Evolutionary conservation across 345 rosid genomes (phyloP).

Genomic region (Geranium rotundifolium): DNA sequence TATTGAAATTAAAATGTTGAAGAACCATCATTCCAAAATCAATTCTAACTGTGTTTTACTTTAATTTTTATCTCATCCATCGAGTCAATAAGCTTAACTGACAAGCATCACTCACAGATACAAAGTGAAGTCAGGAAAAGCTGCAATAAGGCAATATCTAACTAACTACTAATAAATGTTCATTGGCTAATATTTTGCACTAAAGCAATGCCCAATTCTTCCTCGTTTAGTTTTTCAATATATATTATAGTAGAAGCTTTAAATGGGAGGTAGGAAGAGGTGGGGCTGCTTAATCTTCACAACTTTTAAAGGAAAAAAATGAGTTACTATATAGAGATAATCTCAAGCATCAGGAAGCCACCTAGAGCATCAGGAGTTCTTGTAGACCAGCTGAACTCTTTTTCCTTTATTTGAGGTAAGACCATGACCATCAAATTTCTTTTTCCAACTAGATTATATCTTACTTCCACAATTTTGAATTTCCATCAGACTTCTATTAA

Average conservation of each 20-base stretch:
- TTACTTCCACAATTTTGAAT: background rate
- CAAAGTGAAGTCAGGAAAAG: background rate
- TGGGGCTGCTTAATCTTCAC: background rate
- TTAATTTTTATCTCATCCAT: background rate
- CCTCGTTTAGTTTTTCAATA: background rate
- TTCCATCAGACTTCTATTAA: background rate
- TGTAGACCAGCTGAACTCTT: background rate
- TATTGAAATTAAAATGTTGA: no score
- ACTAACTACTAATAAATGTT: background rate
- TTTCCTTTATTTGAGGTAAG: background rate
- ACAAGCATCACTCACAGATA: background rate
- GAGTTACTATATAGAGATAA: background rate
- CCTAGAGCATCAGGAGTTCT: background rate
- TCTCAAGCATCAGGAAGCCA: background rate
- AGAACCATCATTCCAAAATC: no score
- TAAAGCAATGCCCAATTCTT: background rate
- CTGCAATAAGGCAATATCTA: background rate
- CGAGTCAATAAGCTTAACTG: background rate
- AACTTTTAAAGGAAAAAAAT: background rate
- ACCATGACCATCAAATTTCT: background rate
- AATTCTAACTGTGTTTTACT: no score
- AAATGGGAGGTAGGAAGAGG: background rate
- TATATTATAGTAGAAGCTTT: background rate
- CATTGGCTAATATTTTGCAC: background rate
- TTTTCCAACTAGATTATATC: background rate